Percentiles rank a stretch among this genome's conserved stretches.
phyloP scores from a whole-genome alignment of 495 filamentous ascomycete species.

The Aspergillus heteromorphus region DNA sequence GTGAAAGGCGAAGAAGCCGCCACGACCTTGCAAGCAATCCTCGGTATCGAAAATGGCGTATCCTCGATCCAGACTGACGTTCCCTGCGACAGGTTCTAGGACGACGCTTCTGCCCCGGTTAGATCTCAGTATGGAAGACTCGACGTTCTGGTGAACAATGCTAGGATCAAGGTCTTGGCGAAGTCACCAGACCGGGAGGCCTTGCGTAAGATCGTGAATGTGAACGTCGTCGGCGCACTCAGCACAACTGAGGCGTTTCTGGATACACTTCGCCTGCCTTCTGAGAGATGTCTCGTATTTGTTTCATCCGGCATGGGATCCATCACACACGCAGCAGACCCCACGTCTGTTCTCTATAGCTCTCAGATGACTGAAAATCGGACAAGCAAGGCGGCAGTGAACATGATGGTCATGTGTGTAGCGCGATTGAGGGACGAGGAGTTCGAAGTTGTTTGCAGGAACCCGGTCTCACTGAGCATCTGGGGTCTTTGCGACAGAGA shows the following conservation, averaged over 20 bases:
- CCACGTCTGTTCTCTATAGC: constrained; percentile 14
- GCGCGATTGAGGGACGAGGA: constrained; percentile 9
- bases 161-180: constrained; percentile 15
- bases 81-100: constrained; percentile 18
- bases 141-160: constrained; percentile 31
- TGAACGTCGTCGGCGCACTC: constrained; percentile 33
- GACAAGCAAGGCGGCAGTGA: constrained; percentile 39
- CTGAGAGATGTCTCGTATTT: constrained; percentile 31
- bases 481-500: constrained; percentile 19
- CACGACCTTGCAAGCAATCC: neutral
- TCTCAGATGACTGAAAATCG: constrained; percentile 25
- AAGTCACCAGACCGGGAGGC: constrained; percentile 19
- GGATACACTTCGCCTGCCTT: constrained; percentile 32
- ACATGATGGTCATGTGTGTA: constrained; percentile 28
- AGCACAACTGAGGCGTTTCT: constrained; percentile 34
- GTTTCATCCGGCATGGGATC: constrained; percentile 34
- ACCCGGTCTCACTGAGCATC: constrained; percentile 16
- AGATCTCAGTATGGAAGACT: constrained; percentile 24
- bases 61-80: constrained; percentile 31
- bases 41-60: constrained; percentile 7
- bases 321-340: constrained; percentile 24
- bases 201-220: constrained; percentile 32
- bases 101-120: constrained; percentile 18
- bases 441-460: constrained; percentile 16
- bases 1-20: constrained; percentile 4